Evolutionary conservation across 2,329 filamentous ascomycete genomes (phyloP), one percentile per base, ranked within the genome.

Genomic region (Aureobasidium sp.): DNA sequence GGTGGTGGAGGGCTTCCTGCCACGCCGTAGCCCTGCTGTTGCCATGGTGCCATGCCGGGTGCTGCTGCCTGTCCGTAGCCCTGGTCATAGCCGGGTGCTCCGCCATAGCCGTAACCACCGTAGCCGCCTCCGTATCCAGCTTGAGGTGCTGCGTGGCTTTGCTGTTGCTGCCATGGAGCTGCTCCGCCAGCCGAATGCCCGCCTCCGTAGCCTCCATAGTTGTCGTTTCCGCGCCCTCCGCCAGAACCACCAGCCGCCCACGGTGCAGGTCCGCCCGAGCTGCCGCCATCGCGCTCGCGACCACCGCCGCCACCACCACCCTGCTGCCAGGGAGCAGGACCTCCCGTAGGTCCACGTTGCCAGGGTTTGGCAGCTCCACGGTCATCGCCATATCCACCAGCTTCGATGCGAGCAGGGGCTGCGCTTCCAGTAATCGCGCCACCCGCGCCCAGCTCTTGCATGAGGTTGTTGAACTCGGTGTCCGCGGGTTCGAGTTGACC

Each of bases 401-500:
- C 90, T 77, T 96, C 94, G 71, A 99, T 96, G 66, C 89, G 90
- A 67, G 87, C 87, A 68, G 87, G 88, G 41, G 88, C 77, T 49
- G 82, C 80, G 51, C 79, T 83, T 60, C 79, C 82, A 62, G 79
- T 79, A 59, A 79, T 76, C 60, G 86, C 77, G 42, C 78, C 83
- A 65, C 87, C 88, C 66, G 91, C 90, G 65, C 88, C 91, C 68
- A 97, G 85, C 81, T 97, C 94, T 84, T 95, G 89, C 91, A 99
- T 96, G 72, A 99, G 90, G 86, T 93, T 91, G 84, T 97, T 92
- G 78, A 96, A 94, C 76, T 99, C 94, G 67, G 87, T 89, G 80
- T 96, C 91, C 66, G 89, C 90, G 68, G 83, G 82, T 65, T 87
- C 89, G 72, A 91, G 84, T 65, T 73, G 71, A 74, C 78, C 76